A percentile compares a stretch with the other conserved stretches of the same genome.
These are phyloP conservation scores for Aureobasidium sp. DNA, from an alignment of 2,329 filamentous ascomycete genomes.

Conservation along the genomic window DNA sequence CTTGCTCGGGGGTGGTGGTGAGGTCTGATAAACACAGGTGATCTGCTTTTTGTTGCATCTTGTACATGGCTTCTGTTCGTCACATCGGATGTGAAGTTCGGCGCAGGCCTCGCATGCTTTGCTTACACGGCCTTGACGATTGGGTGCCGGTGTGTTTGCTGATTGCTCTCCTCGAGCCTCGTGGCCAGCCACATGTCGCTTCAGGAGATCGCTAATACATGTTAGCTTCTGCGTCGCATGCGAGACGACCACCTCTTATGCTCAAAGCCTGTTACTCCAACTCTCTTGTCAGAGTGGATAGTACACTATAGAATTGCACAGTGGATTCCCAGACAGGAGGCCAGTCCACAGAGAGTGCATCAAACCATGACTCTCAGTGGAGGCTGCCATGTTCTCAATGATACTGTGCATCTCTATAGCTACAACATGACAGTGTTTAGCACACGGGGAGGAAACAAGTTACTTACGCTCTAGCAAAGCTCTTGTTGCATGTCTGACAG, in stretches of 20 bases:
- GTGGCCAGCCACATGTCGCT: conserved; percentile 42
- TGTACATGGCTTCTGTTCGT: conserved; percentile 47
- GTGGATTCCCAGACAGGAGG: background rate
- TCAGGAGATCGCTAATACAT: conserved; percentile 38
- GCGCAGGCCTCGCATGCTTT: conserved; percentile 47
- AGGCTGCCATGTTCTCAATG: background rate
- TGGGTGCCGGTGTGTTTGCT: conserved; percentile 23
- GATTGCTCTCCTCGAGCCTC: conserved; percentile 29
- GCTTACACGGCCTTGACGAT: conserved; percentile 34
- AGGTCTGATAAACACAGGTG: conserved; percentile 31
- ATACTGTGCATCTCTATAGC: background rate
- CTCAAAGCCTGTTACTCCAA: too few relatives aligned
- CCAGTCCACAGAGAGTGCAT: background rate
- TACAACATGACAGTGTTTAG: conserved; percentile 28
- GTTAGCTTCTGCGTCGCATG: background rate
- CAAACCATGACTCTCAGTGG: background rate
- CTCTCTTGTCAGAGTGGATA: too few relatives aligned
- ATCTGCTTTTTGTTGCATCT: conserved; percentile 44
- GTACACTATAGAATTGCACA: too few relatives aligned
- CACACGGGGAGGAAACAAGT: conserved; percentile 13
- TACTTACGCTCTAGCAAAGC: conserved; percentile 37
- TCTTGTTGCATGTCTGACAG: conserved; percentile 39
- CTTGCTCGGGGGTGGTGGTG: conserved; percentile 4
- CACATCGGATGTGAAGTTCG: conserved; percentile 44
- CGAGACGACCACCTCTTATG: too few relatives aligned